Base-by-base conservation (phyloP, 352 stramenopile species). In the Phytopythium delawarense region DNA sequence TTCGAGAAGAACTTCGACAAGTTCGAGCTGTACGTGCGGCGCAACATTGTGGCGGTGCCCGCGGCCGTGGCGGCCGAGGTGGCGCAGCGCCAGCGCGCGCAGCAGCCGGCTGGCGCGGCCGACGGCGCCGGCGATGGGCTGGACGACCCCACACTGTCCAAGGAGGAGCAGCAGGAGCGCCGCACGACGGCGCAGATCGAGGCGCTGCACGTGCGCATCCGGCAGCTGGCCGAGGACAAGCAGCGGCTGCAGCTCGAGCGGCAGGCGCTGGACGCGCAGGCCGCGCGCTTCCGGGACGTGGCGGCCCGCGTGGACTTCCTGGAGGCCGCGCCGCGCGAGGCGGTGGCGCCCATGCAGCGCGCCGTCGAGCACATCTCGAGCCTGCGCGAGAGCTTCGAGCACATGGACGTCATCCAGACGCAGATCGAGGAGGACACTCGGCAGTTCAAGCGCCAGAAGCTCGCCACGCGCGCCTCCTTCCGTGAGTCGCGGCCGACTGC, bases 1-100 rank as follows among this genome's bases (percentile, higher is more conserved):
- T 90, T 93, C 50, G 75, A 81, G 39, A 90, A 87, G 61, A 93
- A 93, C 62, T 93, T 93, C 61, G 80, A 88, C 70, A 93, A 93
- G 63, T 88, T 93, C 52, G 84, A 91, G 61, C 63, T 91, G 11
- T 93, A 93, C 48, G 72, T 91, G 64, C 68, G 78, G 0, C 81
- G 84, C 62, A 93, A 91, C 57, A 88, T 93, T 40, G 80, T 91
- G 35, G 72, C 72, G 11, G 71, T 90, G 44, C 81, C 84, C 0
- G 58, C 69, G 0, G 50, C 73, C 23, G 59, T 93, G 0, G 63
- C 42, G n/a, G 71, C 84, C 32, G 66, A 77, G 34, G 76, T 89
- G 30, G 69, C 75, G 15, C 48, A 79, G 44, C 62, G 84, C 55
- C 64, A 79, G 52, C 59, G 64, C 18, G 64, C 84, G 39, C 74